Evolutionary conservation across 371 early-diverging fungal genomes (phyloP).

Genomic region (Catenaria anguillulae): DNA sequence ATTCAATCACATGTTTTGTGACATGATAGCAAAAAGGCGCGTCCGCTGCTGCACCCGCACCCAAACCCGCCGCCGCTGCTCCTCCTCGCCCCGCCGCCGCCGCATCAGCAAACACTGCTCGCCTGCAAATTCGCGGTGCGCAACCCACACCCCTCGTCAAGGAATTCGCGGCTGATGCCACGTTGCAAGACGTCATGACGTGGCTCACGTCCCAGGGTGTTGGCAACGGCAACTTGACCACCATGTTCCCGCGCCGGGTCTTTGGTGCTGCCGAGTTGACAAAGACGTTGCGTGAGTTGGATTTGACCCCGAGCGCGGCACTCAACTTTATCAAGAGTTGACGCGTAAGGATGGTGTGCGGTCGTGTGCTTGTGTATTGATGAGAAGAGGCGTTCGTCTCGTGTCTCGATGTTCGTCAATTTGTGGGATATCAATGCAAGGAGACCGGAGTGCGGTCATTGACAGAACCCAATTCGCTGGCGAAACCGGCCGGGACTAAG

Average conservation of each 20-base stretch:
- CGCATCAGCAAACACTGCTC: not conserved
- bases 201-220: not conserved
- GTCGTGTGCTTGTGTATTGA: too few species aligned
- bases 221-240: not conserved
- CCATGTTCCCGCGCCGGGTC: slow-evolving; percentile 8
- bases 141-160: slow-evolving; percentile 1
- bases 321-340: not conserved
- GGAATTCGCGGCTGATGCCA: slow-evolving; percentile 3
- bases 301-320: not conserved
- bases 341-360: too few species aligned
- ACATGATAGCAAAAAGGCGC: not conserved
- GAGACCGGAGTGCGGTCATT: too few species aligned
- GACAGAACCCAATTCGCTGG: too few species aligned
- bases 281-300: slow-evolving; percentile 5
- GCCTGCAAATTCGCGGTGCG: slow-evolving; percentile 8
- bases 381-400: too few species aligned
- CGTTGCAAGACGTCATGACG: not conserved
- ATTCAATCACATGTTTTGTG: too few species aligned
- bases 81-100: not conserved
- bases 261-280: slow-evolving; percentile 2
- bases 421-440: too few species aligned
- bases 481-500: too few species aligned
- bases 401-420: too few species aligned
- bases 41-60: not conserved
- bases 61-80: not conserved